These are phyloP conservation scores for Dryas octopetala DNA, from an alignment of 306 rosid genomes.

Conservation along the genomic window DNA sequence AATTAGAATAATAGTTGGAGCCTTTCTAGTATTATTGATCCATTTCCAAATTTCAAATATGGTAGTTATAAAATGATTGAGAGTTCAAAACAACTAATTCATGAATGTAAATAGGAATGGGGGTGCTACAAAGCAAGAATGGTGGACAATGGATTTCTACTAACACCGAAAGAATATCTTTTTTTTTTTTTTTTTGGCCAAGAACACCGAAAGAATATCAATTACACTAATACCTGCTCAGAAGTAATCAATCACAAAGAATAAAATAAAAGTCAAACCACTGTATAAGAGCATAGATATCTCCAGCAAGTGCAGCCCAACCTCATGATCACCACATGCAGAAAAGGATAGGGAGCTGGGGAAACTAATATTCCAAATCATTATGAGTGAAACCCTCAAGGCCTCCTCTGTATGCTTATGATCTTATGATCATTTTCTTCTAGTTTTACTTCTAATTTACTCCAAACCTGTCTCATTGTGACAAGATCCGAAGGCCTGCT, in stretches of 20 bases:
- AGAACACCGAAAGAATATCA: not conserved
- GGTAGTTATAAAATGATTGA: no score
- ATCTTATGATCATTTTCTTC: not conserved
- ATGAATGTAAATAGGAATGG: not conserved
- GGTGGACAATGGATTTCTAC: constrained; percentile 3
- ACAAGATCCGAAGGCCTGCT: constrained; percentile 59
- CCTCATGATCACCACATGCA: not conserved
- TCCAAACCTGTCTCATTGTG: constrained; percentile 33
- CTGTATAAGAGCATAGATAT: not conserved
- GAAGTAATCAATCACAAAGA: constrained; percentile 18
- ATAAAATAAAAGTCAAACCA: not conserved
- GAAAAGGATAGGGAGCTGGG: not conserved
- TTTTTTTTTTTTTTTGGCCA: no score
- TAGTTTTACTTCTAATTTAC: not conserved
- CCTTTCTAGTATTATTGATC: no score
- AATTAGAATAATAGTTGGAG: no score
- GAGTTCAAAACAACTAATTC: not conserved
- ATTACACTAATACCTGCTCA: constrained; percentile 11
- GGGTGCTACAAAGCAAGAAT: not conserved
- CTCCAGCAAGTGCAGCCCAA: constrained; percentile 12
- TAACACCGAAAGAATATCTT: not conserved
- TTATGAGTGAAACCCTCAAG: not conserved
- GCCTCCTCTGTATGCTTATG: not conserved
- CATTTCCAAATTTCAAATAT: not conserved
- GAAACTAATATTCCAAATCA: constrained; percentile 12